Evolutionary conservation across 495 filamentous ascomycete species (phyloP).

Genomic region (Penicillium daleae): DNA sequence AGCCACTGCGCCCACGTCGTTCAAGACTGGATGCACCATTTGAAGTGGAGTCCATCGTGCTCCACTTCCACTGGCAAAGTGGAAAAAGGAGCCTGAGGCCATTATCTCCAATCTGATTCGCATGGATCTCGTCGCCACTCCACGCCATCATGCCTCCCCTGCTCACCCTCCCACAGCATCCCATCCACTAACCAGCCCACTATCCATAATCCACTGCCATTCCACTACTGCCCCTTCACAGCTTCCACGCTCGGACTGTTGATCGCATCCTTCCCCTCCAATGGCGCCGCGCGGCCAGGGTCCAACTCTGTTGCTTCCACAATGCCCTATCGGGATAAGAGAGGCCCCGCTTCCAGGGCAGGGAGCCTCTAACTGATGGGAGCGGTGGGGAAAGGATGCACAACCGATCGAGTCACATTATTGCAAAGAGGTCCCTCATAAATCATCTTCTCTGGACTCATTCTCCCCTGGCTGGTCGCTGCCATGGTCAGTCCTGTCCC

Average conservation of each 20-base stretch:
- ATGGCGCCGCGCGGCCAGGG: background rate
- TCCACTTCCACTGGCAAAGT: background rate
- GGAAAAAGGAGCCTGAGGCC: background rate
- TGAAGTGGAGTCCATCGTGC: background rate
- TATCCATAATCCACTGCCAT: background rate
- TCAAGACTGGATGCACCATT: background rate
- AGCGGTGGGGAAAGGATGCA: constrained; percentile 23
- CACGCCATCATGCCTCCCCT: background rate
- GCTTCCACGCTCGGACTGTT: background rate
- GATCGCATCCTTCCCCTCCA: constrained; percentile 1
- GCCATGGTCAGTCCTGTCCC: constrained; percentile 12
- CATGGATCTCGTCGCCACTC: background rate
- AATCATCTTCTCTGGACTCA: constrained; percentile 23
- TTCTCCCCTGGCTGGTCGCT: constrained; percentile 20
- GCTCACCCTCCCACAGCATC: background rate
- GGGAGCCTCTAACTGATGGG: constrained; percentile 14
- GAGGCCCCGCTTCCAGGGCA: constrained; percentile 9
- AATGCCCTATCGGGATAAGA: background rate
- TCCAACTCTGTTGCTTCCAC: background rate
- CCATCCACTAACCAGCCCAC: background rate
- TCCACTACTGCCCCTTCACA: background rate
- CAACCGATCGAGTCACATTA: constrained; percentile 24
- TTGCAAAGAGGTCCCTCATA: constrained; percentile 15
- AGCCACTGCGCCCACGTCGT: background rate
- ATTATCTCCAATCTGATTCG: background rate